A percentile compares a stretch with the other conserved stretches of the same genome.
These are phyloP conservation scores for Trichoderma semiorbis DNA, from an alignment of 2,329 filamentous ascomycete genomes.

Conservation along the genomic window DNA sequence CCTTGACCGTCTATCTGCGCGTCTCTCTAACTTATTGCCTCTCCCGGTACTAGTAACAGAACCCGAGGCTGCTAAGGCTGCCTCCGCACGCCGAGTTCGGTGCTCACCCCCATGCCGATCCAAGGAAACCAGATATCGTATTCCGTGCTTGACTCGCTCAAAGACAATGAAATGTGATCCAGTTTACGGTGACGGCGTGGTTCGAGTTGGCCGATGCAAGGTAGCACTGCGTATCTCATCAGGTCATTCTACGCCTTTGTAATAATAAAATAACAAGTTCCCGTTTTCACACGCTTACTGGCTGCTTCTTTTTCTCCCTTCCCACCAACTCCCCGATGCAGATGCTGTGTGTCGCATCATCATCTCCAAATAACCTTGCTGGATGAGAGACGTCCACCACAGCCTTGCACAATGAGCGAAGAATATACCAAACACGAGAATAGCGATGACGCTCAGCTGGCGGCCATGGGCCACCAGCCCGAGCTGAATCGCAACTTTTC, in stretches of 20 bases:
- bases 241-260: not conserved
- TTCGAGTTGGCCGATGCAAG: not conserved
- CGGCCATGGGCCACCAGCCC: slow-evolving; percentile 26
- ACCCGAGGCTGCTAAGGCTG: not conserved
- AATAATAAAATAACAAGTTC: not conserved
- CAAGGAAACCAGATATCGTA: not conserved
- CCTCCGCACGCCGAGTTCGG: slow-evolving; percentile 12
- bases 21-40: not conserved
- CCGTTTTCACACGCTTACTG: not conserved
- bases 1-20: not conserved
- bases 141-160: not conserved
- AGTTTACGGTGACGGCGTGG: not conserved
- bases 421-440: slow-evolving; percentile 17
- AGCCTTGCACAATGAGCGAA: slow-evolving; percentile 17
- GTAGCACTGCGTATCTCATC: not conserved
- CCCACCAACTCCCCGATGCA: not conserved
- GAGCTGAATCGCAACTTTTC: slow-evolving; percentile 28
- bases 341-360: not conserved
- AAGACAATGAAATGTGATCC: not conserved
- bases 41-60: not conserved
- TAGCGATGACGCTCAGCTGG: slow-evolving; percentile 27
- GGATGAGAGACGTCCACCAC: not conserved
- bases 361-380: not conserved
- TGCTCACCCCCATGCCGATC: not conserved
- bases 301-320: not conserved